These are phyloP conservation scores for Kwoniella sp. DNA, from an alignment of 768 basidiomycete genomes.

Conservation along the genomic window DNA sequence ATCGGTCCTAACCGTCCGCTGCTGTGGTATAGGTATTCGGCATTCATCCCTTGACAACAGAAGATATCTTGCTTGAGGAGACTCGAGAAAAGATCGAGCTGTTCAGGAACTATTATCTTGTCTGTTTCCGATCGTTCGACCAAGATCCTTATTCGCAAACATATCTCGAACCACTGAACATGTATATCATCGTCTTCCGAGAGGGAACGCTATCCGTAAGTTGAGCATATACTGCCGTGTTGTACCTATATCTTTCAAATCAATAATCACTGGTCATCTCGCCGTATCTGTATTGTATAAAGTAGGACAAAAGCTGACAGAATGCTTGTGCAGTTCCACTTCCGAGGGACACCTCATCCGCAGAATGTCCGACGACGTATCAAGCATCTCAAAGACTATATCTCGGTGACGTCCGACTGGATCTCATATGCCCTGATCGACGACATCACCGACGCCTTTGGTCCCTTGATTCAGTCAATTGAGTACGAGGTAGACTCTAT, in stretches of 20 bases:
- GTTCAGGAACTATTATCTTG: slow-evolving; percentile 97
- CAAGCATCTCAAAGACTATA: slow-evolving; percentile 98
- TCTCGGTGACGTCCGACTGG: slow-evolving; percentile 98
- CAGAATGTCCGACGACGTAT: slow-evolving; percentile 97
- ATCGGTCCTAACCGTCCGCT: slow-evolving; percentile 1
- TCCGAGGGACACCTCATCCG: slow-evolving; percentile 93
- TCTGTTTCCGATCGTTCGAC: slow-evolving; percentile 98
- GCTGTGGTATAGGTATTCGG: slow-evolving; percentile 76
- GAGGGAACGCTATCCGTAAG: slow-evolving; percentile 91
- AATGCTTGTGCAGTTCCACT: slow-evolving; percentile 73
- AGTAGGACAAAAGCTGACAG: neutral
- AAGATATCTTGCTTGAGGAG: slow-evolving; percentile 99
- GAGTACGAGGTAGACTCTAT: slow-evolving; percentile 99
- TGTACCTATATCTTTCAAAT: neutral
- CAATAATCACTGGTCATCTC: neutral
- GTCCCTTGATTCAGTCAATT: slow-evolving; percentile 95
- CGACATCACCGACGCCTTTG: slow-evolving; percentile 99
- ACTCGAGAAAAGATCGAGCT: slow-evolving; percentile 99
- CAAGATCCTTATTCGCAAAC: slow-evolving; percentile 97
- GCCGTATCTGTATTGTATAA: neutral
- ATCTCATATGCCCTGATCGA: slow-evolving; percentile 99
- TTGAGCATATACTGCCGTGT: slow-evolving; percentile 33
- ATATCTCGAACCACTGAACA: slow-evolving; percentile 95
- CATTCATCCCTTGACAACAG: slow-evolving; percentile 96
- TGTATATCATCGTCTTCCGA: slow-evolving; percentile 99